These are phyloP conservation scores for Trichoderma arundinaceum DNA, from an alignment of 2,329 filamentous ascomycete genomes.

Conservation along the genomic window DNA sequence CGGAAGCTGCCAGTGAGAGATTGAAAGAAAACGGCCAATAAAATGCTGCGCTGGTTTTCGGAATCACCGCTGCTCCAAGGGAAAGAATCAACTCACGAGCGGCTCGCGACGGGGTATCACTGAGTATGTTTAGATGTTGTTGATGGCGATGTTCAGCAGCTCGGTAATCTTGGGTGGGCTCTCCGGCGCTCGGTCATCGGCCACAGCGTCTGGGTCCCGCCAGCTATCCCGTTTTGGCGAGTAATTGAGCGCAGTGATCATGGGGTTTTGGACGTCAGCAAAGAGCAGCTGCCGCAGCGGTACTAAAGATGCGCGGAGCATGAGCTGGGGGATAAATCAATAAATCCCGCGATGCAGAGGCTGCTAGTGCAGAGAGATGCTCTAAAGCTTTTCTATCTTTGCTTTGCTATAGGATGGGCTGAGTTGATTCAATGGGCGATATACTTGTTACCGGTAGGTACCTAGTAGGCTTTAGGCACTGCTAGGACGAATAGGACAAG, in stretches of 20 bases:
- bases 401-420: too few relatives aligned
- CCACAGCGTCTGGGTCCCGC: conserved; percentile 15
- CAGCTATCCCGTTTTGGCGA: conserved; percentile 27
- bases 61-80: neutral
- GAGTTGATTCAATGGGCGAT: neutral
- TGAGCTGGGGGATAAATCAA: neutral
- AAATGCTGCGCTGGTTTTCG: too few relatives aligned
- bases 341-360: neutral
- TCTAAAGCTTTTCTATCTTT: neutral
- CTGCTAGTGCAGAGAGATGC: neutral
- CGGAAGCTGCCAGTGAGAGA: neutral
- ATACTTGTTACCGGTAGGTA: neutral
- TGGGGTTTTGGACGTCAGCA: conserved; percentile 16
- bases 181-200: conserved; percentile 9
- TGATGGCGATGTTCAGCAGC: conserved; percentile 23
- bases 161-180: conserved; percentile 30
- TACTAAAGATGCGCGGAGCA: neutral
- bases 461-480: neutral
- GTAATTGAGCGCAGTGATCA: conserved; percentile 12
- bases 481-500: neutral
- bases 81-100: neutral
- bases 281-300: neutral
- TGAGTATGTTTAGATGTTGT: conserved; percentile 7
- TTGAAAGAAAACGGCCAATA: neutral
- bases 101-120: neutral